Conservation (phyloP, 2,329 filamentous ascomycete genomes). For the Nannizzia gypsea region DNA sequence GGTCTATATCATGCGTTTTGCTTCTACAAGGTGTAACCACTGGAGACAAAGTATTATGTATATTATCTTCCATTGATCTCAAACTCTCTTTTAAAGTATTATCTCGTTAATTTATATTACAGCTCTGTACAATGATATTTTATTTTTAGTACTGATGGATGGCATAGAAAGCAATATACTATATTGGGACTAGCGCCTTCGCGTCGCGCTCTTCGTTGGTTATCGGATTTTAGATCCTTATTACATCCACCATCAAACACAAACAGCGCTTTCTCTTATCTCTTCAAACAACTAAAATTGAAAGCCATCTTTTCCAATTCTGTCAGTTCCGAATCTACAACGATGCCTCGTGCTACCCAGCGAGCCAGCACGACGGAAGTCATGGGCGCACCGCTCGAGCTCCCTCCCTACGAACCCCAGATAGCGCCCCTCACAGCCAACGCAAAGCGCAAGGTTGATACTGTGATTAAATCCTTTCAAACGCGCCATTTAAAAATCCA, state of each 20-base stretch:
- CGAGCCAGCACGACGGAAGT: neutral
- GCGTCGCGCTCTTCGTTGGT: constrained; percentile 8
- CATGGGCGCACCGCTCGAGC: constrained; percentile 13
- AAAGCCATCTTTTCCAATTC: neutral
- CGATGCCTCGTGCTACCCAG: neutral
- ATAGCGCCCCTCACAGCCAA: constrained; percentile 39
- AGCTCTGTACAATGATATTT: neutral
- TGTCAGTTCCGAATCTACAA: neutral
- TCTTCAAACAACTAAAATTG: neutral
- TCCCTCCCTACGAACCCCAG: constrained; percentile 44
- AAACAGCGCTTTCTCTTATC: neutral
- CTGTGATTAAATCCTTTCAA: constrained; percentile 33
- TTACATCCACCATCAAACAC: neutral
- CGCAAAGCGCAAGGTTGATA: constrained; percentile 37
- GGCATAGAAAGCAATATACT: neutral
- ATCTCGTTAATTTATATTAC: neutral
- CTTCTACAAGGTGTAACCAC: constrained; percentile 75
- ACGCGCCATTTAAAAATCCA: constrained; percentile 38
- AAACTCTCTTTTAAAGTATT: no score
- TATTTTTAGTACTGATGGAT: neutral
- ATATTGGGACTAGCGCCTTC: neutral
- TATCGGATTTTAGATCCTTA: neutral
- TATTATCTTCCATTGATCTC: neutral
- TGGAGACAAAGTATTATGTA: neutral
- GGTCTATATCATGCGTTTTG: constrained; percentile 88